These are phyloP conservation scores for Hygrophila difformis DNA, from an alignment of 257 asterid genomes.

Conservation along the genomic window DNA sequence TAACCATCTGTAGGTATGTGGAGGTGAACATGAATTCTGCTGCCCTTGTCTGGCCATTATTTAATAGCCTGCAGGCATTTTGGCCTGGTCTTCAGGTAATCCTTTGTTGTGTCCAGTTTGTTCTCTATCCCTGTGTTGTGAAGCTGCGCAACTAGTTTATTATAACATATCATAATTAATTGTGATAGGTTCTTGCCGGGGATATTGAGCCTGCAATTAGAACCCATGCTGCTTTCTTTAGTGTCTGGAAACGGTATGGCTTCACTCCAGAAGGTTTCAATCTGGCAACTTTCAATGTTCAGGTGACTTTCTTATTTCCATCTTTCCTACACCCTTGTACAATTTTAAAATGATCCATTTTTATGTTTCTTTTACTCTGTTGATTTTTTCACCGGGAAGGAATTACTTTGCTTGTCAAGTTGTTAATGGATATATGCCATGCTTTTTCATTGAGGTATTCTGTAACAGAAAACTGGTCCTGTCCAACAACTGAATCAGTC, in stretches of 20 bases:
- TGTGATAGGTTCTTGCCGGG: slow-evolving; percentile 84
- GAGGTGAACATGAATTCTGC: slow-evolving; percentile 99
- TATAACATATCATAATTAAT: slow-evolving; percentile 15
- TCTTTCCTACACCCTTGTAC: slow-evolving; percentile 10
- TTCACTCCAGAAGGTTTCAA: slow-evolving; percentile 99
- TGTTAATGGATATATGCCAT: background rate
- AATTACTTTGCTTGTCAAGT: too few relatives aligned
- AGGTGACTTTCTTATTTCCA: slow-evolving; percentile 37
- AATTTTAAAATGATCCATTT: slow-evolving; percentile 2
- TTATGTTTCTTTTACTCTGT: background rate
- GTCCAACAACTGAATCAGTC: background rate
- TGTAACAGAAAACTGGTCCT: background rate
- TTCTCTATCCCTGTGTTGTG: slow-evolving; percentile 2
- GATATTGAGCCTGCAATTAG: slow-evolving; percentile 91
- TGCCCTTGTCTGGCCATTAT: slow-evolving; percentile 95
- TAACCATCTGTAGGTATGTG: slow-evolving; percentile 59
- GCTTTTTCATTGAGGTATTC: background rate
- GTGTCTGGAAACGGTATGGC: slow-evolving; percentile 93
- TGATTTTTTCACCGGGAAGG: background rate
- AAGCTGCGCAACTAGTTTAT: background rate
- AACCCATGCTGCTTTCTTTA: slow-evolving; percentile 91
- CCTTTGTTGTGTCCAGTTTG: slow-evolving; percentile 5
- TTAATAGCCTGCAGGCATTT: slow-evolving; percentile 95
- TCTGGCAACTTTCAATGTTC: slow-evolving; percentile 80
- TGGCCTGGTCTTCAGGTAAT: slow-evolving; percentile 99